Base-by-base conservation (phyloP, 306 rosid species). In the Quercus rubra region DNA sequence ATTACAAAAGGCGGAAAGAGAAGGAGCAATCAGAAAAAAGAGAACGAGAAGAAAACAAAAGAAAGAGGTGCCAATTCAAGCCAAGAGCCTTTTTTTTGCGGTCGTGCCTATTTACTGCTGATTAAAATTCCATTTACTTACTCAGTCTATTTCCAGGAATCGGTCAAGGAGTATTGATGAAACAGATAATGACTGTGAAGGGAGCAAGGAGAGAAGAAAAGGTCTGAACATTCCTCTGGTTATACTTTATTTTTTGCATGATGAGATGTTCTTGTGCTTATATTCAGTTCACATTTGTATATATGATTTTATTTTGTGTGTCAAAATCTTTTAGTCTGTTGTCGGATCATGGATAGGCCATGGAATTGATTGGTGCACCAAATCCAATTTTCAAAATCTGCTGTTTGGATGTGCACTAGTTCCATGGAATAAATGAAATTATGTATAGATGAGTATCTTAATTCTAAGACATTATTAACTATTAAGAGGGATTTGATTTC, bases 1-100 rank as follows among this genome's bases (percentile, higher is more conserved):
- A 92, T 82, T 94, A 92, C 90, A 91, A 88, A 83, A 88, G 92
- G 76, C 82, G 73, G 79, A 94, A 90, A 84, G 97, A 92, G 86
- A 94, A 82, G 88, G 98, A 91, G 79, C 83, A 61, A 79, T 55
- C 75, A 72, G 89, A 86, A 71, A 94, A 80, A 79, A 77, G 67
- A 78, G 88, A 84, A 63, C 84, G 82, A 46, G 90, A 90, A 80
- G 87, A 62, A 70, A 25, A 81, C 71, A 88, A 85, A 88, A 85
- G 90, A 84, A 95, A 92, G 84, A 92, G 99, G 97, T 91, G 55
- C 75, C 77, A 67, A 46, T 25, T 74, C 58, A 49, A 56, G 46
- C 20, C 72, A 77, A 74, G 78, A 78, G 38, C 38, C 18, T 51
- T 25, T 58, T 31, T 28, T 69, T 2, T 25, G 21, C 4, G 38